These are phyloP conservation scores for Ailanthus altissimus DNA, from an alignment of 345 rosid species.

Conservation along the genomic window DNA sequence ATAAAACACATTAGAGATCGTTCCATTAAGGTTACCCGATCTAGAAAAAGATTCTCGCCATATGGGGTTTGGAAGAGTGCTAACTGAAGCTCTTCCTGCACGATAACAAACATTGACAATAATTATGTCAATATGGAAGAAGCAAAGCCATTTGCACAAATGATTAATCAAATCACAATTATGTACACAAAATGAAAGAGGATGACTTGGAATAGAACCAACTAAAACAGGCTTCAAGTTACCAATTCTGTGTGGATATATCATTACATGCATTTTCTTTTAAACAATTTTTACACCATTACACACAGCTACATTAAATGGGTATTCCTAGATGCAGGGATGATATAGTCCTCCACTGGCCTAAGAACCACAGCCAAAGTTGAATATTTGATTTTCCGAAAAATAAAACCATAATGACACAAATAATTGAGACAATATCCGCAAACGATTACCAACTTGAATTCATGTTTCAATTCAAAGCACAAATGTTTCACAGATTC, in stretches of 20 bases:
- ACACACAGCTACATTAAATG: background rate
- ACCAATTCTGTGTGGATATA: background rate
- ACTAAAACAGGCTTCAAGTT: background rate
- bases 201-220: too few relatives aligned
- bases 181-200: background rate
- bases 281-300: background rate
- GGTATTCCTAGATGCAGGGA: background rate
- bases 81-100: constrained; percentile 83
- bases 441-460: background rate
- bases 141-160: background rate
- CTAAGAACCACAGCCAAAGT: background rate
- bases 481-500: background rate
- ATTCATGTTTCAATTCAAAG: background rate
- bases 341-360: background rate
- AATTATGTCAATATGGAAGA: constrained; percentile 9
- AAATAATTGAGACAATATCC: background rate
- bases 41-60: constrained; percentile 82
- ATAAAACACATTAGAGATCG: background rate
- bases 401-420: background rate
- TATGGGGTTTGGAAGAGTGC: constrained; percentile 62
- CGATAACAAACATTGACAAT: constrained; percentile 11
- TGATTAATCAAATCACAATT: constrained; percentile 7
- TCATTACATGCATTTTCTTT: background rate
- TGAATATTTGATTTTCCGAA: background rate
- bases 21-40: constrained; percentile 56